Evolutionary conservation across 2,329 filamentous ascomycete species (phyloP).

Genomic region (Diaporthe citrichinensis): DNA sequence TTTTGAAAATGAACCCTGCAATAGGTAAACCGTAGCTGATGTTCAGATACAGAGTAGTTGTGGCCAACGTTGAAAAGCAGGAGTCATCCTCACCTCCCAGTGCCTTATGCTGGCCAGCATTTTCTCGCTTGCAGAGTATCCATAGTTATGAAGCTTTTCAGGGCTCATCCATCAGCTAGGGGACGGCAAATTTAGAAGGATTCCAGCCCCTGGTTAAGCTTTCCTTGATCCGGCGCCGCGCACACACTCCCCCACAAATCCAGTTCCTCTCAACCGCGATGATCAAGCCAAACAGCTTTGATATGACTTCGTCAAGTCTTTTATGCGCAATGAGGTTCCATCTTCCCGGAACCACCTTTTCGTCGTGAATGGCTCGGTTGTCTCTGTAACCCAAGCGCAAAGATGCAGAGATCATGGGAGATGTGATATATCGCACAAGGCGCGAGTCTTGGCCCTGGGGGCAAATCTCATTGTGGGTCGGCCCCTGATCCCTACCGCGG

Average conservation of each 20-base stretch:
- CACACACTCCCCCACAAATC: neutral
- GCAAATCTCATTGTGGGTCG: neutral
- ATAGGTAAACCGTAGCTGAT: neutral
- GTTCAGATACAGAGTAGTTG: no score
- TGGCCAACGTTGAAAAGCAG: neutral
- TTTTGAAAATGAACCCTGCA: neutral
- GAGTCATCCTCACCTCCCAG: neutral
- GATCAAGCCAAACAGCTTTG: neutral
- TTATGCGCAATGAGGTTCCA: neutral
- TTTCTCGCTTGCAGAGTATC: neutral
- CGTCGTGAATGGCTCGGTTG: neutral
- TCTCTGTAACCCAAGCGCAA: neutral
- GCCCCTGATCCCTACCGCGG: constrained; percentile 20
- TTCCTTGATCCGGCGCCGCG: neutral
- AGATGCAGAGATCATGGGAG: neutral
- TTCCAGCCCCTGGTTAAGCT: neutral
- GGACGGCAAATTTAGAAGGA: neutral
- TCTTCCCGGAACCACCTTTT: neutral
- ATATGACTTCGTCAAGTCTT: neutral
- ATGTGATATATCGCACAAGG: neutral
- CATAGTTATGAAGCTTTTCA: neutral
- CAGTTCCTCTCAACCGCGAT: neutral
- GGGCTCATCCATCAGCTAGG: neutral
- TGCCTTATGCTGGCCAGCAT: neutral
- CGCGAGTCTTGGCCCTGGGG: neutral